Conservation (phyloP, 805 yeast genomes). For the Hanseniaspora nectarophila region DNA sequence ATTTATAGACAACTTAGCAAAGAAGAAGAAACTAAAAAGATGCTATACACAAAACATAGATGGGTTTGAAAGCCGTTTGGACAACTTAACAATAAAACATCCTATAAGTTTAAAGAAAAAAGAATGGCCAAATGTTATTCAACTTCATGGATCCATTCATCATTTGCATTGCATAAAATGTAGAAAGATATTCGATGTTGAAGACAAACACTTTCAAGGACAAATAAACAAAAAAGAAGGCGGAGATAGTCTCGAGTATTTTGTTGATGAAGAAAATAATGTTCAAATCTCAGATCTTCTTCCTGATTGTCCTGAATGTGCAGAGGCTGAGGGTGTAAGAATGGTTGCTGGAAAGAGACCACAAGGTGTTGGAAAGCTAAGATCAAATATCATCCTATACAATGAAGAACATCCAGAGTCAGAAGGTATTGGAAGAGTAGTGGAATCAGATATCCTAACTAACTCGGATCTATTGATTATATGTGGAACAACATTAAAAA, state of each 20-base stretch:
- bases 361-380: slow-evolving; percentile 49
- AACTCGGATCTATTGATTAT: slow-evolving; percentile 69
- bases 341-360: slow-evolving; percentile 50
- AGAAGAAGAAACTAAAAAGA: slow-evolving; percentile 52
- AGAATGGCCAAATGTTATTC: slow-evolving; percentile 48
- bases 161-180: slow-evolving; percentile 70
- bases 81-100: slow-evolving; percentile 36
- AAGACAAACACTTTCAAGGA: slow-evolving; percentile 37
- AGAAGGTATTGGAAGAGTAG: slow-evolving; percentile 67
- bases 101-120: slow-evolving; percentile 37
- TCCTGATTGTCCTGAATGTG: slow-evolving; percentile 57
- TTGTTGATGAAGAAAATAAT: slow-evolving; percentile 21
- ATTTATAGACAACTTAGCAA: slow-evolving; percentile 47
- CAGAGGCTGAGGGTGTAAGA: slow-evolving; percentile 46
- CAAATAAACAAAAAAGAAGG: background rate
- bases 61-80: slow-evolving; percentile 54
- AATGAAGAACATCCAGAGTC: slow-evolving; percentile 78
- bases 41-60: slow-evolving; percentile 85
- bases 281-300: slow-evolving; percentile 17
- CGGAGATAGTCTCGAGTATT: background rate
- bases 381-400: slow-evolving; percentile 60
- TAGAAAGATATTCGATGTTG: slow-evolving; percentile 40
- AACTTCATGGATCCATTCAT: slow-evolving; percentile 73
- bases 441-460: slow-evolving; percentile 50
- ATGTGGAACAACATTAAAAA: slow-evolving; percentile 75